Evolutionary conservation across 2,329 filamentous ascomycete genomes (phyloP).

Genomic region (Whalleya microplaca): DNA sequence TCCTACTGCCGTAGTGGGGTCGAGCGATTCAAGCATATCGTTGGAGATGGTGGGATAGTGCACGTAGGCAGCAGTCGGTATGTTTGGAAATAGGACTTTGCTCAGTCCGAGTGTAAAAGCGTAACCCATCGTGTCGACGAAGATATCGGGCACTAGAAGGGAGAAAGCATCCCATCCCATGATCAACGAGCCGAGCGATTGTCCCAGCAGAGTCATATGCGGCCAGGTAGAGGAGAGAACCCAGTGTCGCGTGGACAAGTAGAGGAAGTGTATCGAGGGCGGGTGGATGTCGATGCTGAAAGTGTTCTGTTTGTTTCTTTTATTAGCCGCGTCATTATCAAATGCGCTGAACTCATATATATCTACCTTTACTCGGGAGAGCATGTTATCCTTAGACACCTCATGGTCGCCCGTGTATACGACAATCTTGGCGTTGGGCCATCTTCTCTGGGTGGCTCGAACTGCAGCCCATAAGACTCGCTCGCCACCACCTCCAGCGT

Average conservation of each 20-base stretch:
- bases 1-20: constrained; percentile 62
- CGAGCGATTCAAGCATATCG: constrained; percentile 89
- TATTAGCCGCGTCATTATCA: constrained; percentile 7
- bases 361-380: constrained; percentile 73
- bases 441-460: constrained; percentile 83
- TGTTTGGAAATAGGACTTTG: constrained; percentile 76
- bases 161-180: constrained; percentile 91
- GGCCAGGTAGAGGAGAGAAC: constrained; percentile 89
- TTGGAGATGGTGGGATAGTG: constrained; percentile 99
- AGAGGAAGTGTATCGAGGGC: constrained; percentile 84
- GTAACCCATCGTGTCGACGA: constrained; percentile 98
- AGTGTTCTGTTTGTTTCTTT: constrained; percentile 60
- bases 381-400: constrained; percentile 77
- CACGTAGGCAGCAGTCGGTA: constrained; percentile 91
- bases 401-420: constrained; percentile 97
- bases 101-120: constrained; percentile 84
- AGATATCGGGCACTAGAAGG: constrained; percentile 89
- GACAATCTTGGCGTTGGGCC: constrained; percentile 85
- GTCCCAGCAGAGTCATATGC: constrained; percentile 89
- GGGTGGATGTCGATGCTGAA: constrained; percentile 92
- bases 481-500: constrained; percentile 94
- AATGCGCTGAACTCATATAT: not conserved
- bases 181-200: constrained; percentile 85
- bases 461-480: constrained; percentile 96
- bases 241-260: constrained; percentile 84